phyloP scores from a whole-genome alignment of 305 asterid species.

The Fraxinus platypoda region DNA sequence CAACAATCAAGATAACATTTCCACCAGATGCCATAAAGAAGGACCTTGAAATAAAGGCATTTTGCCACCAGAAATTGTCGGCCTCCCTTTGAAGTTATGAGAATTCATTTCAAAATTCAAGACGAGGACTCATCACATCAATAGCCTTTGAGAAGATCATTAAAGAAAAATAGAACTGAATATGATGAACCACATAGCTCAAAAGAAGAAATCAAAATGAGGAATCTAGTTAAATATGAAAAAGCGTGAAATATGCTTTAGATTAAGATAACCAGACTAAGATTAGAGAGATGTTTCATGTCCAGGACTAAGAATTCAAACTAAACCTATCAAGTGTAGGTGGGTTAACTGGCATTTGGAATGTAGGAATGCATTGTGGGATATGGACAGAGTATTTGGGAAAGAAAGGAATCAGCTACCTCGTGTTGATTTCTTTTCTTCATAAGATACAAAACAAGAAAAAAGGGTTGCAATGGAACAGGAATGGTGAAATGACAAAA shows the following conservation, averaged over 20 bases:
- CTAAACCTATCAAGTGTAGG: neutral
- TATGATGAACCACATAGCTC: neutral
- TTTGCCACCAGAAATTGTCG: too few relatives aligned
- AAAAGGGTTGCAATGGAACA: neutral
- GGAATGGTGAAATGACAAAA: neutral
- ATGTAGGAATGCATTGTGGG: neutral
- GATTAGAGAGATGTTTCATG: neutral
- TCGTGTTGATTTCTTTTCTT: neutral
- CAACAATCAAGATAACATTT: too few relatives aligned
- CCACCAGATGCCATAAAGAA: too few relatives aligned
- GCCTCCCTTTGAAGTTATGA: too few relatives aligned
- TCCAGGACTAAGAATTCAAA: neutral
- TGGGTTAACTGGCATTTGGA: neutral
- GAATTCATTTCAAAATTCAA: neutral
- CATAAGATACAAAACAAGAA: neutral
- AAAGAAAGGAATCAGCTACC: neutral
- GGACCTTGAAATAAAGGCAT: too few relatives aligned
- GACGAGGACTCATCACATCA: neutral
- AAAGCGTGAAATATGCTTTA: neutral
- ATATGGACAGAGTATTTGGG: neutral
- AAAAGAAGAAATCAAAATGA: neutral
- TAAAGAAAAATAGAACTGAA: neutral
- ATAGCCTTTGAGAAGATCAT: neutral
- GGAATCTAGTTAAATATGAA: neutral
- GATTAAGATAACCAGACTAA: neutral